These are phyloP conservation scores for Eleusine coracana DNA, from an alignment of 176 grass and related monocot genomes.

Conservation along the genomic window DNA sequence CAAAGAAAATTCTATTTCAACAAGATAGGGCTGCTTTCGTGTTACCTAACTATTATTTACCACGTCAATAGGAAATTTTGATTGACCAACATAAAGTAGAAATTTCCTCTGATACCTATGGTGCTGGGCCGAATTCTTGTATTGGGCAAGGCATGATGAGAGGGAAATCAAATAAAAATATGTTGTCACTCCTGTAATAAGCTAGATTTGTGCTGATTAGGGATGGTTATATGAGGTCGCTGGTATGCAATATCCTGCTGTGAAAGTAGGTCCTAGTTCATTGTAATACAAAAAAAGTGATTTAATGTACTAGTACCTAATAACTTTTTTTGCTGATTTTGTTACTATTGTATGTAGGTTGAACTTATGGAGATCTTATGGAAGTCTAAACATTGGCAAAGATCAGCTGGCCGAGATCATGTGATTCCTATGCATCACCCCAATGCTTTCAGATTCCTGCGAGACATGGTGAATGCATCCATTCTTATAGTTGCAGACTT, in stretches of 20 bases:
- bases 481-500: constrained; percentile 96
- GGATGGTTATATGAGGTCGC: neutral
- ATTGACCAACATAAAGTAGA: constrained; percentile 3
- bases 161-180: neutral
- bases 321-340: constrained; percentile 6
- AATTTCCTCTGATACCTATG: neutral
- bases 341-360: constrained; percentile 50
- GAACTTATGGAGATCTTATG: constrained; percentile 82
- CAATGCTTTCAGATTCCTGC: constrained; percentile 92
- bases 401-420: constrained; percentile 72
- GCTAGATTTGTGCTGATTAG: neutral
- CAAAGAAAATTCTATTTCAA: neutral
- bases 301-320: constrained; percentile 14
- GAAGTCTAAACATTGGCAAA: constrained; percentile 87
- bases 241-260: neutral
- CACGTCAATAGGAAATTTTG: neutral
- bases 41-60: constrained; percentile 4
- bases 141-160: neutral
- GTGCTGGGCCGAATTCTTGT: neutral
- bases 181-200: neutral
- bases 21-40: neutral
- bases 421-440: constrained; percentile 97
- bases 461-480: constrained; percentile 84
- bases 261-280: neutral
- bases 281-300: constrained; percentile 4